Evolutionary conservation across 148 eudicot genomes (phyloP).

Genomic region (Spergularia marina): DNA sequence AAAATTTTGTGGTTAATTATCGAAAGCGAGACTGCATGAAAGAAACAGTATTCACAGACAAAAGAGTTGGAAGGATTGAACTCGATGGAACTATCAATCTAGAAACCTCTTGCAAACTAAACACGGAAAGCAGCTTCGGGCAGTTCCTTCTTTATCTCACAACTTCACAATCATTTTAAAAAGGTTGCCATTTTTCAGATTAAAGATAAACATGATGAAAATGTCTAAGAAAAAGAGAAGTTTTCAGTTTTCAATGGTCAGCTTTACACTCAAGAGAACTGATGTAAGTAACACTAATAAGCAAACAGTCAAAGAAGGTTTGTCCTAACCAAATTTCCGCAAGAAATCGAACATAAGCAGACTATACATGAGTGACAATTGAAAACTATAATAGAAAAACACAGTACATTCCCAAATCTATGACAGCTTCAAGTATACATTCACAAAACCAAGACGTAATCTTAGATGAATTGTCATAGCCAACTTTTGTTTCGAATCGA

Average conservation of each 20-base stretch:
- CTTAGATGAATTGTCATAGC: too few species aligned
- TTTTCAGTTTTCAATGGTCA: not conserved
- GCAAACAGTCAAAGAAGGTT: too few species aligned
- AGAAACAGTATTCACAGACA: not conserved
- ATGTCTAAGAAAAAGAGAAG: not conserved
- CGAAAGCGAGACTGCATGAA: not conserved
- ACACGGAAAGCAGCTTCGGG: not conserved
- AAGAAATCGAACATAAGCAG: not conserved
- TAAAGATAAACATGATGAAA: too few species aligned
- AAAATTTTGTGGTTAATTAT: not conserved
- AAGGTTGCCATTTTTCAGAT: too few species aligned
- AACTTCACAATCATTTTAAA: too few species aligned
- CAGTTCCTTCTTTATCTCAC: too few species aligned
- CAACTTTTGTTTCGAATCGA: not conserved
- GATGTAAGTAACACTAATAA: not conserved
- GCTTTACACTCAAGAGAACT: not conserved
- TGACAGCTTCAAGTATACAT: too few species aligned
- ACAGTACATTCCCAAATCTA: too few species aligned
- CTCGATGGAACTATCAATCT: not conserved
- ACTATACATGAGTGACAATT: not conserved
- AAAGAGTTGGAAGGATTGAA: not conserved
- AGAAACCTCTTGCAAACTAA: not conserved
- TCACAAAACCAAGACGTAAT: too few species aligned
- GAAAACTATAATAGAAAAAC: too few species aligned
- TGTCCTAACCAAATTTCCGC: too few species aligned